Base-by-base conservation (phyloP, 768 basidiomycete species). In the Kwoniella sp. region DNA sequence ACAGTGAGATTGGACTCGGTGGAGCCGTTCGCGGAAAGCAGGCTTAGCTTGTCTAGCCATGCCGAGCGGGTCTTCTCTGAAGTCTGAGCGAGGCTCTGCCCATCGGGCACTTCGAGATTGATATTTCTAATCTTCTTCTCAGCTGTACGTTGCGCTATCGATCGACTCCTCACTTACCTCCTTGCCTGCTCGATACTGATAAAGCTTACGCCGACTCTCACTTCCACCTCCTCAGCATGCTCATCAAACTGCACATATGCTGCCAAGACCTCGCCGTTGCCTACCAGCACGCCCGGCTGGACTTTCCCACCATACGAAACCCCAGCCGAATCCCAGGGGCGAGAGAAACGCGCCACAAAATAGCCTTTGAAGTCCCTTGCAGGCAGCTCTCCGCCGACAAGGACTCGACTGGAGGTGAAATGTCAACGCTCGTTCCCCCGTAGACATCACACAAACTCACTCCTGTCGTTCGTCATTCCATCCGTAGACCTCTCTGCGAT, bases 391-490 rank as follows among this genome's bases (percentile, higher is more conserved):
- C 63, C 64, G 34, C 45, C 46, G 11, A 63, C 45, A 12, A 66
- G 34, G 14, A 66, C 62, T n/a, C 43, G 59, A 44, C 64, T 66
- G 25, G 10, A 15, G 15, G 15, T 8, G 1, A 37, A 25, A 23
- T 25, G 17, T 23, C 4, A 33, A 15, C 22, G 27, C 40, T 20
- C 14, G 25, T 22, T 25, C 6, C 20, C 14, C 3, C 25, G 2
- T n/a, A 25, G 14, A 42, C 28, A 19, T 43, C 38, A 87, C 81
- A n/a, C n/a, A n/a, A 58, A 86, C 85, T 62, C 76, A 77, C 69
- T 88, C 86, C 65, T 87, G 84, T 26, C 84, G 78, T 58, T 87
- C 86, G 12, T 80, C 77, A 49, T 83, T 85, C 59, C 72, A 79
- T 8, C 86, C 86, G 33, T 78, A 80, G 28, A 87, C 81, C 74